A percentile compares a stretch with the other conserved stretches of the same genome.
Evolutionary conservation across 768 basidiomycete species (phyloP).

Genomic region (Mycena epipterygia): DNA sequence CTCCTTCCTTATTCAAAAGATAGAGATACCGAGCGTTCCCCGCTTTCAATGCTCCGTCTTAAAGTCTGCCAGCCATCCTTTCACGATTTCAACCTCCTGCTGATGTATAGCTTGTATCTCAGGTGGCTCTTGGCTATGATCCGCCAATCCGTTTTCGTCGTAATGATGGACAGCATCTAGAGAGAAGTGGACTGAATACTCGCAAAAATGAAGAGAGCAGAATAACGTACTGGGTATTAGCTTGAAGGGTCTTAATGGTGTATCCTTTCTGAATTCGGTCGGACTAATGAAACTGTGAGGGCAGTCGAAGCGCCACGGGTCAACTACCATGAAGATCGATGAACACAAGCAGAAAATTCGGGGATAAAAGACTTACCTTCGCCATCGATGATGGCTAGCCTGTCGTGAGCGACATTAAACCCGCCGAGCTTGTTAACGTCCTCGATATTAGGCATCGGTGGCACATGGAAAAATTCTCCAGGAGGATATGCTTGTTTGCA

Average conservation of each 20-base stretch:
- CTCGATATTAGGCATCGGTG: slow-evolving; percentile 24
- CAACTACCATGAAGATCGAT: slow-evolving; percentile 15
- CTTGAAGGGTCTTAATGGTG: slow-evolving; percentile 21
- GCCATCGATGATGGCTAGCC: slow-evolving; percentile 30
- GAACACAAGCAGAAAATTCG: slow-evolving; percentile 4
- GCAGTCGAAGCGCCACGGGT: slow-evolving; percentile 32
- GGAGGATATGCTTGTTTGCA: slow-evolving; percentile 31
- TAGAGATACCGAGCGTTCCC: slow-evolving; percentile 13
- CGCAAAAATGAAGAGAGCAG: slow-evolving; percentile 12
- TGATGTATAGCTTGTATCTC: slow-evolving; percentile 30
- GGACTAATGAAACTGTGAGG: slow-evolving; percentile 28
- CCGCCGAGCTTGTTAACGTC: slow-evolving; percentile 30
- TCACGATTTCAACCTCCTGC: slow-evolving; percentile 27
- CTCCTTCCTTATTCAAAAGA: slow-evolving; percentile 11
- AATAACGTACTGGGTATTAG: slow-evolving; percentile 25
- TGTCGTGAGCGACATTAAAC: slow-evolving; percentile 30
- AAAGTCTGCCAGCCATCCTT: slow-evolving; percentile 28
- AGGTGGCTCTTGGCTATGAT: slow-evolving; percentile 28
- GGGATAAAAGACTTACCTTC: slow-evolving; percentile 22
- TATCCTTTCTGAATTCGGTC: slow-evolving; percentile 25
- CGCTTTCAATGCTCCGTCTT: slow-evolving; percentile 15
- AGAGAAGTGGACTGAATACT: slow-evolving; percentile 17
- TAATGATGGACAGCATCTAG: slow-evolving; percentile 30
- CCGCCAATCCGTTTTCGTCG: slow-evolving; percentile 31
- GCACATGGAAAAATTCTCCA: slow-evolving; percentile 27